phyloP scores from a whole-genome alignment of 306 rosid species.

The Styphnolobium japonicum region DNA sequence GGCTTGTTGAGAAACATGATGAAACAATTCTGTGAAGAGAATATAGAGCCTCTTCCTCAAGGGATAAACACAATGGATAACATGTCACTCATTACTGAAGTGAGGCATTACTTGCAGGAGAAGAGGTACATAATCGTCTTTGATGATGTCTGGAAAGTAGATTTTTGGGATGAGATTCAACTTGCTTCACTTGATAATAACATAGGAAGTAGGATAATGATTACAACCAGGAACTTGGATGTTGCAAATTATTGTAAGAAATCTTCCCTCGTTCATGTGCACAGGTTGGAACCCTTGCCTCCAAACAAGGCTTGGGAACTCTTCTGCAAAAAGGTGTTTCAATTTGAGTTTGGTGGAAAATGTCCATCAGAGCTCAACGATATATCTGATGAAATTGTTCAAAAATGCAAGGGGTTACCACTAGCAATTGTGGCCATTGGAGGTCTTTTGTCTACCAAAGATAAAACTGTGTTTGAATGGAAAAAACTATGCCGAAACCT shows the following conservation, averaged over 20 bases:
- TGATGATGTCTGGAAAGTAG: constrained; percentile 35
- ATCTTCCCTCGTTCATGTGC: neutral
- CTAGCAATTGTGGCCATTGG: constrained; percentile 33
- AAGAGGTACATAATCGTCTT: constrained; percentile 30
- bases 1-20: constrained; percentile 13
- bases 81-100: neutral
- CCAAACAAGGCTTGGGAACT: constrained; percentile 20
- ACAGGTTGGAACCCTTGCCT: neutral
- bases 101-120: constrained; percentile 11
- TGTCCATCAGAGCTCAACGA: constrained; percentile 17
- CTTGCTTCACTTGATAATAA: constrained; percentile 7
- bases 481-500: neutral
- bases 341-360: neutral
- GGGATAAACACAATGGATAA: neutral
- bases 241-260: constrained; percentile 18
- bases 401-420: constrained; percentile 34
- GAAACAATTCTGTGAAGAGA: constrained; percentile 14
- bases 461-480: constrained; percentile 24
- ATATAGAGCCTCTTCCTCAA: neutral
- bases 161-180: constrained; percentile 16
- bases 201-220: constrained; percentile 11
- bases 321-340: constrained; percentile 27
- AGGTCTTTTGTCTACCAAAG: constrained; percentile 31
- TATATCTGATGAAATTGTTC: constrained; percentile 17
- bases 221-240: constrained; percentile 24